Percentiles rank a stretch among this genome's conserved stretches.
Conservation (phyloP, 495 filamentous ascomycete genomes). For the Talaromyces adpressus region DNA sequence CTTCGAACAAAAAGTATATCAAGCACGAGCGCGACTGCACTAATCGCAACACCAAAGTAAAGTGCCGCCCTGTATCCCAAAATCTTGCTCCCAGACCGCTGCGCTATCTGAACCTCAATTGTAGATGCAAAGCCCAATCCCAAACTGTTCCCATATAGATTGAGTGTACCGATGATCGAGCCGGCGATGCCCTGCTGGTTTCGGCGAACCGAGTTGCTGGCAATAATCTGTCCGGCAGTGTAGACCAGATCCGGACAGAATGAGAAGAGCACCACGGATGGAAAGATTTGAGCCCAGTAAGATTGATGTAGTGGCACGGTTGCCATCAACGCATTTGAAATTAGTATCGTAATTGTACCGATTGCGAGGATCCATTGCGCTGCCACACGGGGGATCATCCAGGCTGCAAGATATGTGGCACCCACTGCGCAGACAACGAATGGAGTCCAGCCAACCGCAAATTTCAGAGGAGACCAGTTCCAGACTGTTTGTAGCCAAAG, state of each 20-base stretch:
- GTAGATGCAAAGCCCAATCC: constrained; percentile 46
- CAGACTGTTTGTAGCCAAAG: constrained; percentile 40
- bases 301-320: constrained; percentile 42
- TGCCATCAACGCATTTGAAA: constrained; percentile 33
- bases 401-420: constrained; percentile 37
- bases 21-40: constrained; percentile 29
- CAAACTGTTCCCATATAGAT: constrained; percentile 40
- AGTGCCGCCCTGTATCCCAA: constrained; percentile 35
- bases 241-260: constrained; percentile 46
- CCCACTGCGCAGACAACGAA: constrained; percentile 32
- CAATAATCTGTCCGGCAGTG: constrained; percentile 47
- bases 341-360: constrained; percentile 30
- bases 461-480: constrained; percentile 35
- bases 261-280: constrained; percentile 34
- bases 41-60: constrained; percentile 37
- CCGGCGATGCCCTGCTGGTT: constrained; percentile 44
- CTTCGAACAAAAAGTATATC: constrained; percentile 31
- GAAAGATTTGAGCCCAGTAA: constrained; percentile 47
- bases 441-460: constrained; percentile 36
- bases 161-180: constrained; percentile 38
- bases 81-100: constrained; percentile 12
- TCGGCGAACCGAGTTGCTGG: constrained; percentile 42
- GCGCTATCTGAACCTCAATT: constrained; percentile 30
- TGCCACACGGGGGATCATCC: constrained; percentile 38
- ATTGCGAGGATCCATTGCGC: constrained; percentile 47